These are phyloP conservation scores for Uncinocarpus reesii DNA, from an alignment of 2,329 filamentous ascomycete species.

Conservation along the genomic window DNA sequence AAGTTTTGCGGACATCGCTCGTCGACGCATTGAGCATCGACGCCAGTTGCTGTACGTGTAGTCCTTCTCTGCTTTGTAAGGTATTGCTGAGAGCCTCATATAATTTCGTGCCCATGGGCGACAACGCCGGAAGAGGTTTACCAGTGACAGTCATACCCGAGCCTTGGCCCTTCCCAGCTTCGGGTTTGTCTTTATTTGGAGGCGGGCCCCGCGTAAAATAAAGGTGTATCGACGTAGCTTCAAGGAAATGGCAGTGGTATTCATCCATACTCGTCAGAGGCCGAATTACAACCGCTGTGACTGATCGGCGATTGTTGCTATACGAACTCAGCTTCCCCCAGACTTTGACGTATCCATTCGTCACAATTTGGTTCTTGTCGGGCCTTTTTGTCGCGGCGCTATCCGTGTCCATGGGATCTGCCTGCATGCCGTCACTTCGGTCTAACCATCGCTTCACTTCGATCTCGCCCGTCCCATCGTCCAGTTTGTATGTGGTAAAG, in stretches of 20 bases:
- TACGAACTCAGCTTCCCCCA: slow-evolving; percentile 78
- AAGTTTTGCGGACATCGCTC: slow-evolving; percentile 62
- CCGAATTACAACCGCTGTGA: slow-evolving; percentile 71
- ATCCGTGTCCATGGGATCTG: slow-evolving; percentile 39
- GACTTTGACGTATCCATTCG: slow-evolving; percentile 73
- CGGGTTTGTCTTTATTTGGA: slow-evolving; percentile 34
- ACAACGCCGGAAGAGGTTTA: slow-evolving; percentile 41
- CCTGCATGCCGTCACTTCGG: slow-evolving; percentile 31
- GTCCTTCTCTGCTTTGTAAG: slow-evolving; percentile 66
- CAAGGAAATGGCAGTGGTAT: slow-evolving; percentile 81
- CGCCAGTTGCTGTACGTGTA: slow-evolving; percentile 70
- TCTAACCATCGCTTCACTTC: slow-evolving; percentile 53
- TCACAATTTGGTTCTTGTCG: slow-evolving; percentile 48
- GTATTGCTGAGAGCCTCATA: slow-evolving; percentile 58
- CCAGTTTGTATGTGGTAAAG: slow-evolving; percentile 83
- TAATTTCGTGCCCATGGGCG: slow-evolving; percentile 54
- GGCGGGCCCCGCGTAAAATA: slow-evolving; percentile 63
- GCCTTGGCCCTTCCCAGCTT: slow-evolving; percentile 30
- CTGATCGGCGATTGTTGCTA: slow-evolving; percentile 69
- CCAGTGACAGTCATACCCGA: slow-evolving; percentile 20
- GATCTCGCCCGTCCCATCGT: slow-evolving; percentile 86
- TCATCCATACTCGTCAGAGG: slow-evolving; percentile 80
- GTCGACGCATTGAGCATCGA: slow-evolving; percentile 54
- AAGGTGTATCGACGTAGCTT: slow-evolving; percentile 80
- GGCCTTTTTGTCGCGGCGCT: slow-evolving; percentile 32